phyloP scores from a whole-genome alignment of 495 filamentous ascomycete genomes.

The Xylaria bambusicola region DNA sequence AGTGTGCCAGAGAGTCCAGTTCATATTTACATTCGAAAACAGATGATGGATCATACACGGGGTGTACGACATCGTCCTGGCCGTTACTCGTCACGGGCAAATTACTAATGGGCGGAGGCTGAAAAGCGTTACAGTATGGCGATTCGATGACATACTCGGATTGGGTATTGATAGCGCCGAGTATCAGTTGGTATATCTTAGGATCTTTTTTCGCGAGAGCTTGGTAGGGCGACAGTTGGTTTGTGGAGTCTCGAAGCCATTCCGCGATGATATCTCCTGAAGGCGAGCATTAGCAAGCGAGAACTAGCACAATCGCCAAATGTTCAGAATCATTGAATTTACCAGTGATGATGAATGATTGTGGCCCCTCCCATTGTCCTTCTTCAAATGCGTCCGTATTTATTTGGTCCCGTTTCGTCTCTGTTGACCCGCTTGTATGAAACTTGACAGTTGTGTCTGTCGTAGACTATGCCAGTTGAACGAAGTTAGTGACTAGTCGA shows the following conservation, averaged over 20 bases:
- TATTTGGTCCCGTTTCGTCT: slow-evolving; percentile 36
- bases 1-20: slow-evolving; percentile 91
- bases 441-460: slow-evolving; percentile 84
- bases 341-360: slow-evolving; percentile 97
- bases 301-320: too few relatives aligned
- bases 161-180: slow-evolving; percentile 96
- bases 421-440: slow-evolving; percentile 46
- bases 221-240: slow-evolving; percentile 91
- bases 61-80: slow-evolving; percentile 82
- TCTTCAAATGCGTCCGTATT: slow-evolving; percentile 42
- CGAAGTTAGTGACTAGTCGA: slow-evolving; percentile 22
- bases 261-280: slow-evolving; percentile 86
- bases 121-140: slow-evolving; percentile 98
- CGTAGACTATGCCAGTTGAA: slow-evolving; percentile 59
- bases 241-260: slow-evolving; percentile 96
- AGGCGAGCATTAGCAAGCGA: too few relatives aligned
- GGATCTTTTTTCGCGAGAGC: slow-evolving; percentile 76
- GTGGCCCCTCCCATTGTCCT: slow-evolving; percentile 74
- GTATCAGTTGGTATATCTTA: slow-evolving; percentile 72
- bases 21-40: slow-evolving; percentile 99
- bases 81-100: slow-evolving; percentile 69
- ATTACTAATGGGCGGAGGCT: slow-evolving; percentile 82
- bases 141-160: slow-evolving; percentile 90
- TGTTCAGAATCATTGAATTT: too few relatives aligned
- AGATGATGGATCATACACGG: slow-evolving; percentile 73